A percentile compares a stretch with the other conserved stretches of the same genome.
These are phyloP conservation scores for Talaromyces sp. DNA, from an alignment of 2,329 filamentous ascomycete genomes.

Conservation along the genomic window DNA sequence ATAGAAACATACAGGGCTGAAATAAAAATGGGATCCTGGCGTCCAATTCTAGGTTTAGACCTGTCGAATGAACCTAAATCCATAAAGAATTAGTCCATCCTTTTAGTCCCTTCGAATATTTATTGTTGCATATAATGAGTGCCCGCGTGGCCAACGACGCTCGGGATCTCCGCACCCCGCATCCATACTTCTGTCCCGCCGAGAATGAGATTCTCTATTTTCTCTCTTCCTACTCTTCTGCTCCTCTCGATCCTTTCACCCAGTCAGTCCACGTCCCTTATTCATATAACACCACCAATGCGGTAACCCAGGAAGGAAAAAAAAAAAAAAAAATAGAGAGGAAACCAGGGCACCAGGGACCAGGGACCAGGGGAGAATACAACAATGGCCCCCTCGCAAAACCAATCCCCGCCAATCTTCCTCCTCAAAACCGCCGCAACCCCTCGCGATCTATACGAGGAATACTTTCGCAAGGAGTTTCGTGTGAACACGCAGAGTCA, in stretches of 20 bases:
- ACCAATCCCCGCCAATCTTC: slow-evolving; percentile 31
- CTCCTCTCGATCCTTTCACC: not conserved
- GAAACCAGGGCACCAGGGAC: no score
- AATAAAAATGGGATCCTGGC: no score
- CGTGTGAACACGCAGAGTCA: not conserved
- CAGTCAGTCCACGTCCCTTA: not conserved
- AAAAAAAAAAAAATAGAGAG: no score
- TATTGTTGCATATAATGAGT: no score
- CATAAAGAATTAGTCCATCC: no score
- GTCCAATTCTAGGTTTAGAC: no score
- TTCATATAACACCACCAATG: not conserved
- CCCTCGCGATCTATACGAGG: slow-evolving; percentile 42
- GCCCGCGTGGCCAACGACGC: not conserved
- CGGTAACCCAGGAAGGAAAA: not conserved
- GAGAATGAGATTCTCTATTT: not conserved
- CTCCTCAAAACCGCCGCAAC: slow-evolving; percentile 46
- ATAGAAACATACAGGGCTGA: no score
- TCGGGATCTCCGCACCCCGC: slow-evolving; percentile 10
- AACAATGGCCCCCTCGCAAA: not conserved
- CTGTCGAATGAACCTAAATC: no score
- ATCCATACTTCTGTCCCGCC: not conserved
- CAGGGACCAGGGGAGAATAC: not conserved
- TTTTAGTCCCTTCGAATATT: no score
- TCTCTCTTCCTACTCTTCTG: not conserved
- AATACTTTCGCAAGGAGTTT: slow-evolving; percentile 34